Percentiles rank a stretch among this genome's conserved stretches.
Conservation (phyloP, 768 basidiomycete genomes). For the Tricholoma furcatifolium region DNA sequence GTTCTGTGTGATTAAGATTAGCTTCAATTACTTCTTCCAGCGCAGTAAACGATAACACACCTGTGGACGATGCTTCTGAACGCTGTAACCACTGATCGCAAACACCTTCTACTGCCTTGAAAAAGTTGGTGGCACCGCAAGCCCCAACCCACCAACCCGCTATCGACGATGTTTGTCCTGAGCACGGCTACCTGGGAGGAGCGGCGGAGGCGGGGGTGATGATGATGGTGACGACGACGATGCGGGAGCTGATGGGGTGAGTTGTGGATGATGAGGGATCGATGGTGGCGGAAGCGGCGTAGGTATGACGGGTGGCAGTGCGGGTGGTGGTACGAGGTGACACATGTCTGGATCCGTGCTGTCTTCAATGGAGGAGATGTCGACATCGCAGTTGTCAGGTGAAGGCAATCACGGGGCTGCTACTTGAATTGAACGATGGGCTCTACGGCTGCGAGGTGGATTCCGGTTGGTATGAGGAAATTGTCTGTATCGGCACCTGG, state of each 20-base stretch:
- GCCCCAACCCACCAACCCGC: too few species aligned
- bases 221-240: too few species aligned
- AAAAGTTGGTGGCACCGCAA: constrained; percentile 77
- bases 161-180: too few species aligned
- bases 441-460: not conserved
- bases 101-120: constrained; percentile 90
- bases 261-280: too few species aligned
- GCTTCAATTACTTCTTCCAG: constrained; percentile 38
- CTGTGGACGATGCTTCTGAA: constrained; percentile 19
- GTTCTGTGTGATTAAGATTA: constrained; percentile 26
- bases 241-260: too few species aligned
- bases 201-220: too few species aligned
- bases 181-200: too few species aligned
- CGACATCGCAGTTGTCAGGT: constrained; percentile 39
- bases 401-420: constrained; percentile 42
- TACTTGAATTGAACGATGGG: constrained; percentile 11
- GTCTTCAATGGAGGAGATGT: constrained; percentile 29
- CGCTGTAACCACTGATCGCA: constrained; percentile 63
- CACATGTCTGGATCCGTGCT: constrained; percentile 35
- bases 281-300: too few species aligned
- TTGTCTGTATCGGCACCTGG: constrained; percentile 36
- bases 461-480: constrained; percentile 21
- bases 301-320: too few species aligned
- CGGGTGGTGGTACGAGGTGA: too few species aligned
- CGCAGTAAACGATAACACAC: constrained; percentile 33